Percentiles rank a stretch among this genome's conserved stretches.
phyloP scores from a whole-genome alignment of 2,329 filamentous ascomycete species.

The Fusarium anthophilum region DNA sequence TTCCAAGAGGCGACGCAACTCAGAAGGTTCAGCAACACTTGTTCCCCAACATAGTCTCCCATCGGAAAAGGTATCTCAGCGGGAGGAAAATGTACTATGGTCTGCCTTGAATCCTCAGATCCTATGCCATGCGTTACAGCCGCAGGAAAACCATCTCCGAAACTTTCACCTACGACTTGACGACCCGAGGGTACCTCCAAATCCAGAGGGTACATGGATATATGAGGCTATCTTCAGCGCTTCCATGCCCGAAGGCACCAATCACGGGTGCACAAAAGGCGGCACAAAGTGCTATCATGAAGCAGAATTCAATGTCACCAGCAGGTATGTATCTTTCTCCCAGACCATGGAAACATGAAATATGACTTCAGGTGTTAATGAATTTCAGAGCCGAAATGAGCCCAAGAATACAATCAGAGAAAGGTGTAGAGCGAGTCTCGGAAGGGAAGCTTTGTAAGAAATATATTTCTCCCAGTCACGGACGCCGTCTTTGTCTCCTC shows the following conservation, averaged over 20 bases:
- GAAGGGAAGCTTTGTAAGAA: not conserved
- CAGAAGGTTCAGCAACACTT: fast-evolving
- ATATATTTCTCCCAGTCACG: not conserved
- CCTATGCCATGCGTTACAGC: no score
- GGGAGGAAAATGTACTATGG: not conserved
- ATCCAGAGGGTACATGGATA: no score
- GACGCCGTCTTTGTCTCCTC: not conserved
- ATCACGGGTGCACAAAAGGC: fast-evolving
- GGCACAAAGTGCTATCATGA: no score
- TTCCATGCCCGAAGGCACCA: no score
- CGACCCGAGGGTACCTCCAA: no score
- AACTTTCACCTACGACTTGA: no score
- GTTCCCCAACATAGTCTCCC: not conserved
- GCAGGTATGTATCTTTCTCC: no score
- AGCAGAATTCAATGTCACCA: no score
- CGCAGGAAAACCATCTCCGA: no score
- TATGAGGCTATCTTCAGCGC: no score
- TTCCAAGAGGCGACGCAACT: fast-evolving
- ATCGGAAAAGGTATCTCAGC: not conserved
- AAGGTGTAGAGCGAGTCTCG: fast-evolving
- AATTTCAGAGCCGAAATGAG: fast-evolving
- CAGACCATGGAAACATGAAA: fast-evolving
- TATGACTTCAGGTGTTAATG: fast-evolving
- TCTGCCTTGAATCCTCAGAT: not conserved
- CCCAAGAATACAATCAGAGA: fast-evolving